phyloP scores from a whole-genome alignment of 495 filamentous ascomycete genomes.

The Tuber indicum region DNA sequence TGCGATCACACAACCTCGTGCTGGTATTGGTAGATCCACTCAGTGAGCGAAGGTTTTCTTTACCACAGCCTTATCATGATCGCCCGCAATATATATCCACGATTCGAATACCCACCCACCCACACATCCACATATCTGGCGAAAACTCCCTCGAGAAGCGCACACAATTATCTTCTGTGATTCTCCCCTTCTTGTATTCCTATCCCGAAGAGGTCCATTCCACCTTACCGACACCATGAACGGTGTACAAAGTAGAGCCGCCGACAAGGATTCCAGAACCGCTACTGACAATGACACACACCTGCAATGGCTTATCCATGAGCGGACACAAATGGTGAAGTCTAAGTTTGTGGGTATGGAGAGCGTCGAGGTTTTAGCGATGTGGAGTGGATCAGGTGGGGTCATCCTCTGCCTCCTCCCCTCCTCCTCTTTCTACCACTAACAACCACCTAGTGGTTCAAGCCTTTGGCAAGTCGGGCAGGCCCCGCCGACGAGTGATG shows the following conservation, averaged over 20 bases:
- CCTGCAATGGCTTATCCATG: neutral
- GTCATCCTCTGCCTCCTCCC: neutral
- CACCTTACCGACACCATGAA: neutral
- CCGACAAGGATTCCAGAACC: neutral
- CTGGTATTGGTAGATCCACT: neutral
- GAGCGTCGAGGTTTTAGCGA: neutral
- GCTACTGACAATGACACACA: neutral
- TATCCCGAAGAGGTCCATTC: neutral
- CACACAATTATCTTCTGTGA: neutral
- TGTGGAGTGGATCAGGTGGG: neutral
- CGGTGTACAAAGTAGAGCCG: neutral
- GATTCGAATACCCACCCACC: neutral
- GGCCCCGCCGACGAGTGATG: neutral
- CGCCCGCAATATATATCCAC: neutral
- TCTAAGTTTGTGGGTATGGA: neutral
- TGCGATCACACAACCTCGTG: neutral
- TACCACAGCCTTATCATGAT: neutral
- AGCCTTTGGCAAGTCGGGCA: neutral
- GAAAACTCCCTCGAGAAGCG: neutral
- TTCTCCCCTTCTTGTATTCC: neutral
- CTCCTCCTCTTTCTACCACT: neutral
- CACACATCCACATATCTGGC: neutral
- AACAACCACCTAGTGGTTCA: neutral
- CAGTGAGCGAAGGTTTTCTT: neutral
- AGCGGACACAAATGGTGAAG: neutral